These are phyloP conservation scores for Quercus gilva DNA, from an alignment of 306 rosid genomes.

Conservation along the genomic window DNA sequence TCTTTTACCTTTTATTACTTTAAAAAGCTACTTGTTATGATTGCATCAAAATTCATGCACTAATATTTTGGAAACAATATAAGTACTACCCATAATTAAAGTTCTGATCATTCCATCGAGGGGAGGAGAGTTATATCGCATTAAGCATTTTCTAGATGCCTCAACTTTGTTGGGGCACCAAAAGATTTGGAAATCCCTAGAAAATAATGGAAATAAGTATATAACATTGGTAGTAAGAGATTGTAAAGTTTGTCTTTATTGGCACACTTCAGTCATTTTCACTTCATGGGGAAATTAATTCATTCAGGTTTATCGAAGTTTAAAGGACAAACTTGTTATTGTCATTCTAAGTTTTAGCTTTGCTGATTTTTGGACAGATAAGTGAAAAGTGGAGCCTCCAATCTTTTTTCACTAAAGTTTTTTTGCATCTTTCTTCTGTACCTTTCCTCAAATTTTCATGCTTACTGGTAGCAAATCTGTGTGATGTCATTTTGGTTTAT, in stretches of 20 bases:
- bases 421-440: not conserved
- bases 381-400: not conserved
- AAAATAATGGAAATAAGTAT: no score
- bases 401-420: not conserved
- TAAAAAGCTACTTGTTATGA: not conserved
- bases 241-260: no score
- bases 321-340: not conserved
- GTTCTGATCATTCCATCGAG: not conserved
- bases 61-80: not conserved
- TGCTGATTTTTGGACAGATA: not conserved
- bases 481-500: not conserved
- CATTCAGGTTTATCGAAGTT: not conserved
- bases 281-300: no score
- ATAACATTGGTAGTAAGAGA: no score
- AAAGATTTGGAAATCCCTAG: no score
- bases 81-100: not conserved
- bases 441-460: not conserved
- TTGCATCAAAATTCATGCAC: not conserved
- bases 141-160: not conserved
- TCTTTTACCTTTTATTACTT: not conserved
- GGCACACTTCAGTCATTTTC: no score
- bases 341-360: not conserved
- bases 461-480: not conserved
- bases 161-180: not conserved
- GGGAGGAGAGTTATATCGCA: not conserved